Percentiles rank a stretch among this genome's conserved stretches.
phyloP scores from a whole-genome alignment of 139 green algal species.

The Closterium sp. region DNA sequence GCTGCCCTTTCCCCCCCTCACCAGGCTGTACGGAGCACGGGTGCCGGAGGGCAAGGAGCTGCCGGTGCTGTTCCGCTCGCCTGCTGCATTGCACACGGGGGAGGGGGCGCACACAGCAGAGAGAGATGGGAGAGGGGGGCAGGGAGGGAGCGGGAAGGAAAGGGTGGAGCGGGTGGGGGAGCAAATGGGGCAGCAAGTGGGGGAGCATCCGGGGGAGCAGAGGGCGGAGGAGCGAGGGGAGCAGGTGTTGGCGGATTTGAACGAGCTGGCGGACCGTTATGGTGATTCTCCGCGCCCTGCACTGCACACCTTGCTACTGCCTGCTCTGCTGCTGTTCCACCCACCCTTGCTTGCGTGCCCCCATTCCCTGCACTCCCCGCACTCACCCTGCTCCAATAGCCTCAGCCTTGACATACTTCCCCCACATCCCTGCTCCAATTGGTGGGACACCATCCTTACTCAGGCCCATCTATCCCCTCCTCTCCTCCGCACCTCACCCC shows the following conservation, averaged over 20 bases:
- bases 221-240: background rate
- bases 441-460: background rate
- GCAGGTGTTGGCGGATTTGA: background rate
- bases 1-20: too few species aligned
- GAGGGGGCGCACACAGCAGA: background rate
- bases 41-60: background rate
- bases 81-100: background rate
- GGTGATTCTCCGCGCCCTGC: too few species aligned
- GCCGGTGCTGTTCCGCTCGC: background rate
- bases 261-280: background rate
- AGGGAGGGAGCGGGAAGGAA: background rate
- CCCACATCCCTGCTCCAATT: background rate
- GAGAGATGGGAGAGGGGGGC: background rate
- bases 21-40: background rate
- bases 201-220: background rate
- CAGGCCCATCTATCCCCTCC: background rate
- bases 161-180: background rate
- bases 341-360: background rate
- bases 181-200: background rate
- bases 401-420: background rate
- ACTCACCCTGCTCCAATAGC: background rate
- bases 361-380: background rate
- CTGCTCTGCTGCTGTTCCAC: background rate
- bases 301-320: too few species aligned
- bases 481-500: background rate